phyloP scores from a whole-genome alignment of 2,329 filamentous ascomycete species.

The Fusarium annulatum region DNA sequence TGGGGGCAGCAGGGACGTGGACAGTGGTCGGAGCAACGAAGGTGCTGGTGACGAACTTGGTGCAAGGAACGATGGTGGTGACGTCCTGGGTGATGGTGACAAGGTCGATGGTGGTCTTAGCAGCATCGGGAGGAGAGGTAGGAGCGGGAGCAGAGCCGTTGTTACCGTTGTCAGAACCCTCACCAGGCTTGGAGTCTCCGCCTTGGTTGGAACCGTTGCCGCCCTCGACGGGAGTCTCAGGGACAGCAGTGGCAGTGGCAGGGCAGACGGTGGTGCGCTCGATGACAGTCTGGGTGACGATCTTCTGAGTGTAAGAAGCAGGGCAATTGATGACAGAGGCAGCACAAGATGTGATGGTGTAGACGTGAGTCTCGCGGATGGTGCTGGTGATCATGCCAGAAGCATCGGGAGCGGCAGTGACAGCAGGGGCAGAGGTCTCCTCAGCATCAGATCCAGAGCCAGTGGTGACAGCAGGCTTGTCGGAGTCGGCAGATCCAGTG shows the following conservation, averaged over 20 bases:
- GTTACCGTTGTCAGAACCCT: not conserved
- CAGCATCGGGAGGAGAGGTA: conserved; percentile 14
- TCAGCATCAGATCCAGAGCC: conserved; percentile 11
- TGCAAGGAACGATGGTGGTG: conserved; percentile 42
- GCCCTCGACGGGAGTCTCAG: not conserved
- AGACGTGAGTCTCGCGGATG: conserved; percentile 38
- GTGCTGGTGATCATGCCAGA: conserved; percentile 39
- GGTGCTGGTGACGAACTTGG: conserved; percentile 38
- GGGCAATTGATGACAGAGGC: conserved; percentile 55
- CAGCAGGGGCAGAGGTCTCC: conserved; percentile 10
- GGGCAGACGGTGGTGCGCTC: conserved; percentile 40
- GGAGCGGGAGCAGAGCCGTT: conserved; percentile 12
- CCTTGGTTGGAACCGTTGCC: not conserved
- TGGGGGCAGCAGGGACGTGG: conserved; percentile 9
- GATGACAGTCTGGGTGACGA: conserved; percentile 42
- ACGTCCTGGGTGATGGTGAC: conserved; percentile 41
- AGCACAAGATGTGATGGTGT: conserved; percentile 53
- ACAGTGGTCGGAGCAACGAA: conserved; percentile 34
- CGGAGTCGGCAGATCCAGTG: not conserved
- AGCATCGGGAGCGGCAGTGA: conserved; percentile 20
- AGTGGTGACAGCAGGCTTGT: conserved; percentile 9
- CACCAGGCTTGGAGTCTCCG: conserved; percentile 1
- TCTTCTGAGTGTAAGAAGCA: conserved; percentile 48
- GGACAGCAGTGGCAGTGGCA: conserved; percentile 26
- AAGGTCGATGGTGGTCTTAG: conserved; percentile 23